Evolutionary conservation across 495 filamentous ascomycete genomes (phyloP).

Genomic region (Mycothermus thermophilus): DNA sequence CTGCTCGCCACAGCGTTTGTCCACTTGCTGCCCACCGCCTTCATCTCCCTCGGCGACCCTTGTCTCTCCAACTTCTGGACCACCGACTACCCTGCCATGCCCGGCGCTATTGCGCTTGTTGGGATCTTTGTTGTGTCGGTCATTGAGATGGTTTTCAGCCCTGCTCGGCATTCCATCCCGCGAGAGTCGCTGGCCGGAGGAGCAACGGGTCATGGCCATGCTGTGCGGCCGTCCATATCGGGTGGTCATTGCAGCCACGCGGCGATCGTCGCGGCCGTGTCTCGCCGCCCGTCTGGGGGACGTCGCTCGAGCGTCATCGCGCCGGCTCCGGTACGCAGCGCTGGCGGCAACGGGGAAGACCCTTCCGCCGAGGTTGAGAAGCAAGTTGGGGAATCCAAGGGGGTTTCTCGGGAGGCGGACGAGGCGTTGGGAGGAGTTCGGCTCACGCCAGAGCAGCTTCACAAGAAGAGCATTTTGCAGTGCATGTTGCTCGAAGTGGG

Average conservation of each 20-base stretch:
- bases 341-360: neutral
- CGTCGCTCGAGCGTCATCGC: slow-evolving; percentile 3
- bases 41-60: slow-evolving; percentile 62
- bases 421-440: no score
- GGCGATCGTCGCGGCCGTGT: slow-evolving; percentile 6
- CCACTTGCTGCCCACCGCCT: slow-evolving; percentile 69
- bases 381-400: neutral
- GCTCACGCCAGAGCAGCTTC: slow-evolving; percentile 28
- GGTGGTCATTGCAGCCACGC: slow-evolving; percentile 8
- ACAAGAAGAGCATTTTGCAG: slow-evolving; percentile 53
- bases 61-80: slow-evolving; percentile 69
- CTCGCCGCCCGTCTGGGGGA: slow-evolving; percentile 1
- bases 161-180: slow-evolving; percentile 24
- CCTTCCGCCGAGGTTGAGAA: neutral
- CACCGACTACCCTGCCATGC: slow-evolving; percentile 56
- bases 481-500: slow-evolving; percentile 70
- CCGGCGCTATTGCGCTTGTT: slow-evolving; percentile 62
- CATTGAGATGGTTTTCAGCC: slow-evolving; percentile 60
- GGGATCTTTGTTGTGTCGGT: slow-evolving; percentile 59
- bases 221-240: neutral
- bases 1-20: slow-evolving; percentile 81
- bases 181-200: neutral
- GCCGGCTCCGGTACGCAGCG: neutral
- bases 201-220: neutral
- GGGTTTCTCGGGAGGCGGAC: neutral